A percentile compares a stretch with the other conserved stretches of the same genome.
Conservation (phyloP, 805 yeast species). For the Saccharomyces kudriavzevii region DNA sequence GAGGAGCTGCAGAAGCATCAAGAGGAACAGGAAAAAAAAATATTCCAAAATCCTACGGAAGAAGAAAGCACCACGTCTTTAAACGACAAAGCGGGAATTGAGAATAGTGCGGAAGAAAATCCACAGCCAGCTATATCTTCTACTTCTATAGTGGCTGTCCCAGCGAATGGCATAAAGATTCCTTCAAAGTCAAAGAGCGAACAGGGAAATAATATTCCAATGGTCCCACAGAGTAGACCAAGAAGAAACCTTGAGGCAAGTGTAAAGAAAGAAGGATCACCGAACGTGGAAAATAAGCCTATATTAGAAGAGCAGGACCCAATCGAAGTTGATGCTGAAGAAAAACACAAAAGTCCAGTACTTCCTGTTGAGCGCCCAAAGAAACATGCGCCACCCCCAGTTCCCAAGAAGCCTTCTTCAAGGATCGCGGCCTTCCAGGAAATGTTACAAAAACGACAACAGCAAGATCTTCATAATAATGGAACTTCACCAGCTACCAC, state of each 20-base stretch:
- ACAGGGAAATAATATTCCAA: conserved; percentile 3
- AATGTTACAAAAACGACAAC: conserved; percentile 51
- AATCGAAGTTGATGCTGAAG: background rate
- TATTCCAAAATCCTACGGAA: background rate
- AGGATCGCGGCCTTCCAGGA: conserved; percentile 77
- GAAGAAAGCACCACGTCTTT: background rate
- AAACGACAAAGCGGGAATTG: background rate
- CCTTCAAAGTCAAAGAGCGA: background rate
- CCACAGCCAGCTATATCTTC: background rate
- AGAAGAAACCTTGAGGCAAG: background rate
- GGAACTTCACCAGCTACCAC: background rate
- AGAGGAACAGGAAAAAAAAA: background rate
- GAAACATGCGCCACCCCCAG: conserved; percentile 48
- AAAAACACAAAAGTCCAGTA: conserved; percentile 3
- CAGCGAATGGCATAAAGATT: background rate
- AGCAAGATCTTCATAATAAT: conserved; percentile 43
- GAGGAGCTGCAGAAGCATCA: background rate
- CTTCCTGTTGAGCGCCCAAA: conserved; percentile 5
- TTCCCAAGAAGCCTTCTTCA: conserved; percentile 71
- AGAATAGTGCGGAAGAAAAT: background rate
- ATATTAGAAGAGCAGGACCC: background rate
- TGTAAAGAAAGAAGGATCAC: background rate
- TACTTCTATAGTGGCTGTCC: background rate
- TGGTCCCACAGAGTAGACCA: conserved; percentile 9
- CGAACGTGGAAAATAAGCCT: background rate